These are phyloP conservation scores for Suhomyces kilbournensis DNA, from an alignment of 805 yeast species.

Conservation along the genomic window DNA sequence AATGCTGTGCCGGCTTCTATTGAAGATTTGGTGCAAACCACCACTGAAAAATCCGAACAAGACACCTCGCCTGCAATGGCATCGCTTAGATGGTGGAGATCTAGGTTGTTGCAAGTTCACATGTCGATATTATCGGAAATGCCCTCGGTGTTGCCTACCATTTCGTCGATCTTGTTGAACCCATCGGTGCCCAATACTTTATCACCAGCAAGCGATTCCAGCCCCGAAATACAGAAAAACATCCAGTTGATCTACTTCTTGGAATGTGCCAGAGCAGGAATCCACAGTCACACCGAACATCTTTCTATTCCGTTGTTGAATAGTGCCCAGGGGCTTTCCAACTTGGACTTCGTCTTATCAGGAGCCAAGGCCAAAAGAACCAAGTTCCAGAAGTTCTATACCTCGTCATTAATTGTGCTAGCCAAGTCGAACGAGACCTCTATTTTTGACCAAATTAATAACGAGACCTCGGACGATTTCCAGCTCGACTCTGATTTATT, in stretches of 20 bases:
- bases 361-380: conserved; percentile 90
- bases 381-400: conserved; percentile 69
- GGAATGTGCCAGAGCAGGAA: conserved; percentile 64
- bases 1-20: conserved; percentile 17
- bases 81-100: conserved; percentile 70
- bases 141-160: conserved; percentile 46
- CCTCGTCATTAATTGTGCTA: conserved; percentile 70
- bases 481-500: conserved; percentile 72
- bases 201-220: conserved; percentile 29
- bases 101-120: conserved; percentile 64
- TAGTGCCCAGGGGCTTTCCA: conserved; percentile 56
- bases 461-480: conserved; percentile 51
- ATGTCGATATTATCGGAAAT: conserved; percentile 63
- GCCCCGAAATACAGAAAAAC: conserved; percentile 27
- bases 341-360: conserved; percentile 64
- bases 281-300: conserved; percentile 65
- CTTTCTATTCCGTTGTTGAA: conserved; percentile 52
- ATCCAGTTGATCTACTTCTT: conserved; percentile 51
- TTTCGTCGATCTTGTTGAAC: conserved; percentile 40
- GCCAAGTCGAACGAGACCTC: conserved; percentile 51
- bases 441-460: conserved; percentile 18
- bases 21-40: conserved; percentile 22
- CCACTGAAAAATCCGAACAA: conserved; percentile 4
- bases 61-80: conserved; percentile 35
- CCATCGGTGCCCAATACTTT: conserved; percentile 27